phyloP scores from a whole-genome alignment of 768 basidiomycete genomes.

The Kwoniella shandongensis region DNA sequence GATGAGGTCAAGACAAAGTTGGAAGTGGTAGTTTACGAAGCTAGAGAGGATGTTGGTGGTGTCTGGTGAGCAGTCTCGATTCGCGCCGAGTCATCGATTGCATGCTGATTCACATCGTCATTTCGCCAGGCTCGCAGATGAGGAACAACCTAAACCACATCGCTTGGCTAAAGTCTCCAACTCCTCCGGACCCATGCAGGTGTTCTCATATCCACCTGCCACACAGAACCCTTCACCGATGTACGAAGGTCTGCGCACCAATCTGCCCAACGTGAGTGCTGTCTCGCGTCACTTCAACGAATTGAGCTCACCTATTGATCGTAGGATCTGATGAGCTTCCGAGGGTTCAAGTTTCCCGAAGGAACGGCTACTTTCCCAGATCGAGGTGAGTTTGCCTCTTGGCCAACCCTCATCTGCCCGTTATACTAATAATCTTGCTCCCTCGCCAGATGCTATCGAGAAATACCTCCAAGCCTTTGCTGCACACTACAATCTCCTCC shows the following conservation, averaged over 20 bases:
- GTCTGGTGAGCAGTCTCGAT: conserved; percentile 36
- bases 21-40: conserved; percentile 44
- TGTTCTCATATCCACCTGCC: conserved; percentile 30
- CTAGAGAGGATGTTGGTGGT: conserved; percentile 41
- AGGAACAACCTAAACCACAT: conserved; percentile 10
- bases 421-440: conserved; percentile 28
- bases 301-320: background rate
- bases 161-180: too few species aligned
- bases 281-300: background rate
- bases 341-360: conserved; percentile 33
- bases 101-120: background rate
- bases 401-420: too few species aligned
- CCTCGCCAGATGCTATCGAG: conserved; percentile 56
- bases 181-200: background rate
- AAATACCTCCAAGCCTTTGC: conserved; percentile 72
- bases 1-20: conserved; percentile 19
- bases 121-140: conserved; percentile 11
- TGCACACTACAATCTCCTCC: conserved; percentile 61
- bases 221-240: conserved; percentile 44
- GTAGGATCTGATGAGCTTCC: conserved; percentile 49
- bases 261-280: conserved; percentile 45
- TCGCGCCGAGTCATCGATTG: background rate
- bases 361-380: conserved; percentile 36
- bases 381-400: conserved; percentile 54
- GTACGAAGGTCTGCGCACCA: conserved; percentile 48